Evolutionary conservation across 1,139 yeast genomes (phyloP), one percentile per base, ranked within the genome.

Genomic region (Candida glucosophila): DNA sequence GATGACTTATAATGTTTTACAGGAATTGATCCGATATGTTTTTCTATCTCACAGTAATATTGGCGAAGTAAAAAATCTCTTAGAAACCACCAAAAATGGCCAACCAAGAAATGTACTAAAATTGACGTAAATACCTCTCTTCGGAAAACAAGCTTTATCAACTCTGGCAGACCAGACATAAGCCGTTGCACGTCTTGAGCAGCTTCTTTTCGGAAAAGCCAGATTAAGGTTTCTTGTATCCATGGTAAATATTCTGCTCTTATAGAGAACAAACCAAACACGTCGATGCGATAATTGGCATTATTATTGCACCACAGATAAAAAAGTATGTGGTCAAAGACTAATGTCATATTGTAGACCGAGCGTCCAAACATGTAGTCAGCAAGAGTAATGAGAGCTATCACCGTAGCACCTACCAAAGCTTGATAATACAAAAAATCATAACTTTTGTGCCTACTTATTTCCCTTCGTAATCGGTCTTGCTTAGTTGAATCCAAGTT

Each of bases 81-180:
- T 3, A 39, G 17, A 26, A 42, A 56, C 68, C 68, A 62, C 67
- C 66, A 61, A 15, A 50, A 29, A 32, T 63, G 68, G 3, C 58
- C 62, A 19, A 56, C n/a, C n/a, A n/a, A n/a, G n/a, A n/a, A n/a
- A n/a, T n/a, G n/a, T n/a, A n/a, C n/a, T n/a, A n/a, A n/a, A n/a
- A n/a, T n/a, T n/a, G n/a, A n/a, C n/a, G n/a, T n/a, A n/a, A n/a
- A n/a, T n/a, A n/a, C n/a, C n/a, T n/a, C n/a, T n/a, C n/a, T n/a
- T n/a, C n/a, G n/a, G n/a, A n/a, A n/a, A n/a, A n/a, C n/a, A n/a
- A n/a, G n/a, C n/a, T n/a, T n/a, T n/a, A n/a, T n/a, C n/a, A n/a
- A n/a, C n/a, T n/a, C 20, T 14, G 6, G 9, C 12, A 34, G 28
- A n/a, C 40, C 41, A n/a, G 28, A 14, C 26, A 31, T 28, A 10